Evolutionary conservation across 2,329 filamentous ascomycete genomes (phyloP), one percentile per base, ranked within the genome.

Genomic region (Monosporascus sp.): DNA sequence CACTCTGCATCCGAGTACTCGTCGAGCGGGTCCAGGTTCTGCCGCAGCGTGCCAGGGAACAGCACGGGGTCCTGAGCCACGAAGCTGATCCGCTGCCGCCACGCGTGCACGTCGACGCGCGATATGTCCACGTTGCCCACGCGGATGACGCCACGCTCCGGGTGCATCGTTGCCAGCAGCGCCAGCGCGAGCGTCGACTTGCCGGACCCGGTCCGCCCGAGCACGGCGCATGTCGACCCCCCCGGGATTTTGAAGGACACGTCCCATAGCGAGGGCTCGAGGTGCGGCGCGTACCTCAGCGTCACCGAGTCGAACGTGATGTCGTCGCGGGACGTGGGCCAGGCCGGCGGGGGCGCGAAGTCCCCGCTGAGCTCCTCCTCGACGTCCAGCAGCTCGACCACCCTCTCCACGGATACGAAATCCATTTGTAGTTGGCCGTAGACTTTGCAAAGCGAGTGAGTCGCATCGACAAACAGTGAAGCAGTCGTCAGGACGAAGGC

Each of bases 381-480:
- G 0, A 96, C 79, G 54, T 89, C 82, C 1, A 94, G 77, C 0
- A 96, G 78, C 68, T 94, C 89, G 9, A 94, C 84, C 0, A 96
- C 86, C 41, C 91, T 83, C 70, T 96, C 91, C 0, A 96, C 89
- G 0, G 88, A 92, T 0, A 96, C 91, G 60, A 96, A 96, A 65
- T 96, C 88, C 81, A 96, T 91, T 67, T 96, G 91, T 1, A 96
- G 78, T 64, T 89, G 84, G 2, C 91, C 91, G 63, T 96, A 96
- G 54, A 84, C 81, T 55, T 84, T 84, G 69, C 91, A 96, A 0
- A 96, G 79, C 2, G 76, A 74, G 63, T 92, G 88, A 0, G 88
- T 93, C 7, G 85, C 79, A 9, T 74, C 70, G 18, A 93, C 88
- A 58, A 89, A 87, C 54, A 80, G 82, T 6, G 80, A 78, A 0